Evolutionary conservation across 2,329 filamentous ascomycete species (phyloP).

Genomic region (Phialemonium atrogriseum): DNA sequence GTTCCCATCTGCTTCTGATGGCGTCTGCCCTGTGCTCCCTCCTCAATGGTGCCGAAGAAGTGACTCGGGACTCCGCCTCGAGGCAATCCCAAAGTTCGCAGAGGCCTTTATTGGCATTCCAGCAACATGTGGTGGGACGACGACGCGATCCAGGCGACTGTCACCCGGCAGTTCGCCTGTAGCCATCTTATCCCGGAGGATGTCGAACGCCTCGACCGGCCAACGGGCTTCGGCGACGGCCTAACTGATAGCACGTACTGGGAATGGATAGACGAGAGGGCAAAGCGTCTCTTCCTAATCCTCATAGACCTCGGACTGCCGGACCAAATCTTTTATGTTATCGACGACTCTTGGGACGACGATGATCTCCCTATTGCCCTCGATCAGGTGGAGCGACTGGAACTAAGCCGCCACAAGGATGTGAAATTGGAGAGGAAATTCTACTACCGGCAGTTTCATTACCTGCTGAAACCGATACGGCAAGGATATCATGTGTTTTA

Average conservation of each 20-base stretch:
- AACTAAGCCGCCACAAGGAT: slow-evolving; percentile 50
- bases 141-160: slow-evolving; percentile 58
- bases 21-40: no score
- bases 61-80: no score
- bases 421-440: slow-evolving; percentile 60
- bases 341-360: slow-evolving; percentile 72
- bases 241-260: slow-evolving; percentile 67
- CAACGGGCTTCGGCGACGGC: slow-evolving; percentile 59
- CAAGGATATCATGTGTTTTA: slow-evolving; percentile 56
- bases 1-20: no score
- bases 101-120: no score
- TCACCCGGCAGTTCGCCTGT: slow-evolving; percentile 59
- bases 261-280: slow-evolving; percentile 66
- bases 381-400: slow-evolving; percentile 56
- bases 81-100: no score
- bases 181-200: slow-evolving; percentile 57
- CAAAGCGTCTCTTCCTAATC: slow-evolving; percentile 63
- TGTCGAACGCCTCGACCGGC: slow-evolving; percentile 51
- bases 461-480: slow-evolving; percentile 56
- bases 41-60: no score
- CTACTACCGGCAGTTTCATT: slow-evolving; percentile 62
- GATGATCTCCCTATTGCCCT: slow-evolving; percentile 61
- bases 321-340: slow-evolving; percentile 65
- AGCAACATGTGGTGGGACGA: slow-evolving; percentile 60
- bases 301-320: slow-evolving; percentile 61